Evolutionary conservation across 176 grass and related monocot species (phyloP), one percentile per base, ranked within the genome.

Genomic region (Eleusine indica): DNA sequence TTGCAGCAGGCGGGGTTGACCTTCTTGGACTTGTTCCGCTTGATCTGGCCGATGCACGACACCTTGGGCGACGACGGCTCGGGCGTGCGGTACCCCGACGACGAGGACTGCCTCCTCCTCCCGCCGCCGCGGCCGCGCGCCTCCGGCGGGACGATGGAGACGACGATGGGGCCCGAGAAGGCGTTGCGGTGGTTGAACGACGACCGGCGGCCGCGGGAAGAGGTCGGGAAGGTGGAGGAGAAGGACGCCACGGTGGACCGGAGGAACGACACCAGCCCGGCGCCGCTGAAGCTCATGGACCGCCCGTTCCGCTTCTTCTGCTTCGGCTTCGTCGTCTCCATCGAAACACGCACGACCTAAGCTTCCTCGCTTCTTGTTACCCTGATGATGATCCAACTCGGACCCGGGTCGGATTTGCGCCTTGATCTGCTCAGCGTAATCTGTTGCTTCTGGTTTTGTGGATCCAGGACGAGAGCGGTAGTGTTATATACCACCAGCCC

Each of bases 41-140:
- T 99, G 80, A 99, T 89, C 86, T 96, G 91, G 2, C 97, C 97
- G 74, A 94, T 94, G 87, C 97, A 99, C 0, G 97, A 96, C 9
- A 99, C 93, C 58, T 84, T 92, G 49, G 97, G 97, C 46, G 97
- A 99, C 16, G 89, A 90, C 4, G 97, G 93, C 79, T 99, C 97
- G 7, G 94, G 83, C 1, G 89, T 90, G 5, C 71, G 66, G 80
- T 89, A 88, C 3, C 82, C 84, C 2, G 79, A 77, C 18, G 19
- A 15, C 17, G 5, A 15, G 21, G 19, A 19, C 37, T 28, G 7
- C 4, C 21, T 57, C 2, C 51, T 17, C n/a, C 44, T 15, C 2
- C 52, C 10, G 53, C 61, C 41, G 39, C 77, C 49, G 63, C 93
- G 93, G 25, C 25, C 25, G 61, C 93, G 96, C 4, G 86, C 91